These are phyloP conservation scores for Helicocarpus griseus DNA, from an alignment of 2,329 filamentous ascomycete genomes.

Conservation along the genomic window DNA sequence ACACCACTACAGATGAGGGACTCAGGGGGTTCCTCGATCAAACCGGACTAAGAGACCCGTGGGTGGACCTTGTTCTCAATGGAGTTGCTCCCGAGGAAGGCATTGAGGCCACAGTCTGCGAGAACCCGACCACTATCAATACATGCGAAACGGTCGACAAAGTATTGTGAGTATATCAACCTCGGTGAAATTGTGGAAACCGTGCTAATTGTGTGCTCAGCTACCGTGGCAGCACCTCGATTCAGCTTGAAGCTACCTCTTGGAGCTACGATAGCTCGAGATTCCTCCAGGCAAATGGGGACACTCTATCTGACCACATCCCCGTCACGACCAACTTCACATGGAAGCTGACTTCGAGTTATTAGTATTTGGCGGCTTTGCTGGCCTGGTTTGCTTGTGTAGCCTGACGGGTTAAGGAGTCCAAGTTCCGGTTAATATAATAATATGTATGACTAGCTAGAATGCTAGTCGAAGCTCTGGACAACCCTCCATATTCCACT, in stretches of 20 bases:
- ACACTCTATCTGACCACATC: constrained; percentile 55
- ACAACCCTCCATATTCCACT: too few relatives aligned
- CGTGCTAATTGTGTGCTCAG: too few relatives aligned
- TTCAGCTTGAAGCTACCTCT: constrained; percentile 41
- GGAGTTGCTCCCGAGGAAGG: constrained; percentile 40
- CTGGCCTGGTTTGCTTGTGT: too few relatives aligned
- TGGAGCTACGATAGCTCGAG: constrained; percentile 42
- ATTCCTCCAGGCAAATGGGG: constrained; percentile 50
- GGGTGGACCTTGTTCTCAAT: constrained; percentile 46
- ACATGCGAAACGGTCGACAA: constrained; percentile 60
- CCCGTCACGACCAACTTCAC: constrained; percentile 24
- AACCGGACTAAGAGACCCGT: constrained; percentile 48
- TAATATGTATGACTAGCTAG: too few relatives aligned
- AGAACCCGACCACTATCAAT: constrained; percentile 46
- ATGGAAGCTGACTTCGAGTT: not conserved
- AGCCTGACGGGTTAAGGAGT: too few relatives aligned
- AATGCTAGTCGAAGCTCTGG: too few relatives aligned
- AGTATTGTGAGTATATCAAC: constrained; percentile 34
- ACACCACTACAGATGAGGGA: constrained; percentile 48
- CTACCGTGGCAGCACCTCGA: constrained; percentile 27
- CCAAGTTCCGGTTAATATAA: too few relatives aligned
- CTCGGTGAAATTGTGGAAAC: constrained; percentile 7
- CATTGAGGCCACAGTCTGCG: constrained; percentile 37
- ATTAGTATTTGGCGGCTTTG: too few relatives aligned
- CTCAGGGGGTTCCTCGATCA: constrained; percentile 42